These are phyloP conservation scores for Mycena amicta DNA, from an alignment of 768 basidiomycete genomes.

Conservation along the genomic window DNA sequence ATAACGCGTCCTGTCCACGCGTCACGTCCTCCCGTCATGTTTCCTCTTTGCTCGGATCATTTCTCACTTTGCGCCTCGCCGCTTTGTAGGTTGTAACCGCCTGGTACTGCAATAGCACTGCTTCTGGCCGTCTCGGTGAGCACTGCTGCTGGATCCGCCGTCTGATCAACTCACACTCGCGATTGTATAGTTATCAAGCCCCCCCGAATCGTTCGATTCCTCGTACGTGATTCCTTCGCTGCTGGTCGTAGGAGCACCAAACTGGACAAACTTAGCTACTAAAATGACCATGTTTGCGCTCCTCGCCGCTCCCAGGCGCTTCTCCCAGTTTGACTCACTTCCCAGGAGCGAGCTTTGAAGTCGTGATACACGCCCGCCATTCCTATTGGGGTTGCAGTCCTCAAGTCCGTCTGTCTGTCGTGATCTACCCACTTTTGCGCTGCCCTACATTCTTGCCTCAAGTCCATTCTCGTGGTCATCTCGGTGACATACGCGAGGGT, in stretches of 20 bases:
- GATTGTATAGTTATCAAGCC: slow-evolving; percentile 15
- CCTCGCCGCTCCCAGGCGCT: slow-evolving; percentile 9
- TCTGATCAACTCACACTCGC: slow-evolving; percentile 14
- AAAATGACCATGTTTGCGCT: slow-evolving; percentile 17
- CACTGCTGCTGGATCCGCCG: no score
- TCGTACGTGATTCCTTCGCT: slow-evolving; percentile 7
- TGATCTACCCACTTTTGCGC: slow-evolving; percentile 12
- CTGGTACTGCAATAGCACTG: neutral
- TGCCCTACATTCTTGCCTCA: slow-evolving; percentile 4
- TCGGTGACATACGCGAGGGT: neutral
- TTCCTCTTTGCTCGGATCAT: slow-evolving; percentile 25
- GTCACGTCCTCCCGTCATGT: slow-evolving; percentile 23
- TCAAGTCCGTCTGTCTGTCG: slow-evolving; percentile 6
- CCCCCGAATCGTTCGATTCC: slow-evolving; percentile 10
- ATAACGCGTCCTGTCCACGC: slow-evolving; percentile 25
- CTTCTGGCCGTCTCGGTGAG: no score
- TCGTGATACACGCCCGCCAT: slow-evolving; percentile 10
- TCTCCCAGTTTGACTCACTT: slow-evolving; percentile 14
- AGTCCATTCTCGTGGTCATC: slow-evolving; percentile 15
- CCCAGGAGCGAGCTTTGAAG: slow-evolving; percentile 11
- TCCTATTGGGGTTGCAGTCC: slow-evolving; percentile 23
- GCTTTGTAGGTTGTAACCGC: slow-evolving; percentile 9
- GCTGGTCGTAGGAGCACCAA: slow-evolving; percentile 9
- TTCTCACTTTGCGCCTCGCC: slow-evolving; percentile 21
- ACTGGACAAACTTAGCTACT: slow-evolving; percentile 10